phyloP scores from a whole-genome alignment of 495 filamentous ascomycete species.

The Lasiosphaeria ovina region DNA sequence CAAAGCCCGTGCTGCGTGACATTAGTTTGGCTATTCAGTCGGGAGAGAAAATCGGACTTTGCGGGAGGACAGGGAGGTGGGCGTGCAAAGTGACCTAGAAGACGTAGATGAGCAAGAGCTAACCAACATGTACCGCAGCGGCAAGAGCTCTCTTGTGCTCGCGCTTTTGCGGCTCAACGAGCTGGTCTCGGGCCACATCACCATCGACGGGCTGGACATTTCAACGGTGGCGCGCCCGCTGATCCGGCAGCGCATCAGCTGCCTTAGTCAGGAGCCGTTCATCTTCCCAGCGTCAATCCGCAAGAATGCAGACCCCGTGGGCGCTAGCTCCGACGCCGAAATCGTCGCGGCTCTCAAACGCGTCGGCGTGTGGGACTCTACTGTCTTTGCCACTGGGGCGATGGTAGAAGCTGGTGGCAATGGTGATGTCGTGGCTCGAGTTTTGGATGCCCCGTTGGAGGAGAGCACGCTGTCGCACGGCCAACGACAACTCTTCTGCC shows the following conservation, averaged over 20 bases:
- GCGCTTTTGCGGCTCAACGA: conserved; percentile 90
- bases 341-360: background rate
- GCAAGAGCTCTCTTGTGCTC: conserved; percentile 86
- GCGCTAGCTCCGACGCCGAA: conserved; percentile 35
- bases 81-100: conserved; percentile 35
- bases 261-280: conserved; percentile 53
- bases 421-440: no score
- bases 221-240: conserved; percentile 5
- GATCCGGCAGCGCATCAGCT: conserved; percentile 14
- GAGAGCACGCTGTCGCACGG: conserved; percentile 45
- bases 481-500: conserved; percentile 60
- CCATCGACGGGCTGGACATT: conserved; percentile 18
- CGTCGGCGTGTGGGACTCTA: background rate
- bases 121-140: conserved; percentile 42
- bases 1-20: conserved; percentile 12
- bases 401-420: conserved; percentile 33
- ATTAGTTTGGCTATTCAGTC: conserved; percentile 19
- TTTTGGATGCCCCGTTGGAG: conserved; percentile 46
- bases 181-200: conserved; percentile 56
- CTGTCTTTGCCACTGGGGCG: background rate
- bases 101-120: conserved; percentile 36
- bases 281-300: conserved; percentile 37
- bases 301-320: conserved; percentile 20
- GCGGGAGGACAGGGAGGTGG: conserved; percentile 18
- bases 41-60: conserved; percentile 8